Percentiles rank a stretch among this genome's conserved stretches.
Conservation (phyloP, 2,329 filamentous ascomycete genomes). For the Eurotiales sp. region DNA sequence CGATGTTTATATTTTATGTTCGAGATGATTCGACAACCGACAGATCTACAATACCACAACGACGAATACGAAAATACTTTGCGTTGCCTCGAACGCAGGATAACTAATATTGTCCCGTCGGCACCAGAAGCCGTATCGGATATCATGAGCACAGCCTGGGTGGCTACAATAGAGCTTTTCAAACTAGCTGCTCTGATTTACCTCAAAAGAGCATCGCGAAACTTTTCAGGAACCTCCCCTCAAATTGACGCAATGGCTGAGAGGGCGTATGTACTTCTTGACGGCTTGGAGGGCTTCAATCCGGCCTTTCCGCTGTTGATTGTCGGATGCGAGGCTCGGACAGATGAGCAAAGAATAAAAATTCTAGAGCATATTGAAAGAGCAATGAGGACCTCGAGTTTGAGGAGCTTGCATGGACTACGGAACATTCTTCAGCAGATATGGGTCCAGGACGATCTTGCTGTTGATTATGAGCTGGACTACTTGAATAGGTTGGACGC, state of each 20-base stretch:
- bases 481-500: conserved; percentile 10
- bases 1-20: conserved; percentile 10
- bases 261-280: conserved; percentile 12
- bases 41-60: conserved; percentile 9
- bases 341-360: conserved; percentile 9
- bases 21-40: conserved; percentile 7
- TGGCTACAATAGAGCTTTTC: conserved; percentile 12
- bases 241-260: conserved; percentile 10
- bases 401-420: conserved; percentile 10
- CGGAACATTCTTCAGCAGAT: conserved; percentile 11
- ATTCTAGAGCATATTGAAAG: conserved; percentile 9
- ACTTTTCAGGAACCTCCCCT: conserved; percentile 10
- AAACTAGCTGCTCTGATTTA: conserved; percentile 12
- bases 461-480: conserved; percentile 12
- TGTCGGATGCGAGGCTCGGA: conserved; percentile 11
- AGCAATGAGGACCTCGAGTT: conserved; percentile 10
- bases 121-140: conserved; percentile 8
- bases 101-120: conserved; percentile 10
- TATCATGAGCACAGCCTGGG: conserved; percentile 8
- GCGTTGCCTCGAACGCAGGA: conserved; percentile 10
- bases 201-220: conserved; percentile 11
- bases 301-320: conserved; percentile 10
- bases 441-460: conserved; percentile 11
- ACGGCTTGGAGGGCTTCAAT: conserved; percentile 3
- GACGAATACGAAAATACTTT: conserved; percentile 11